These are phyloP conservation scores for Colletotrichum liriopes DNA, from an alignment of 2,329 filamentous ascomycete species.

Conservation along the genomic window DNA sequence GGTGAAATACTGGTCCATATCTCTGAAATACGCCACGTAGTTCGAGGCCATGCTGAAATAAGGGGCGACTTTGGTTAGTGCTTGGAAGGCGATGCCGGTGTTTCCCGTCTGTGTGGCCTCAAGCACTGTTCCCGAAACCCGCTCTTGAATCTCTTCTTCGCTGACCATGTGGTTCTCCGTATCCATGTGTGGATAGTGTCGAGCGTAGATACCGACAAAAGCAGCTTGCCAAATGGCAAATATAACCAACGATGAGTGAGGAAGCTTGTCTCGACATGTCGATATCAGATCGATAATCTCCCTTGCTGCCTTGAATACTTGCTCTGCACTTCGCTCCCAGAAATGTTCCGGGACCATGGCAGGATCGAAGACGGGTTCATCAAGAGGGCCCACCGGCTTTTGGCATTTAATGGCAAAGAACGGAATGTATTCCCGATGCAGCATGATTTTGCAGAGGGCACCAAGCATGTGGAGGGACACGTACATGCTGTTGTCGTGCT, in stretches of 20 bases:
- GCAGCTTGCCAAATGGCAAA: constrained; percentile 79
- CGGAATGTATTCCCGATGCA: constrained; percentile 79
- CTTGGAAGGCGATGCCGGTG: constrained; percentile 64
- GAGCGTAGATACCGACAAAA: constrained; percentile 77
- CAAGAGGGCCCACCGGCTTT: constrained; percentile 69
- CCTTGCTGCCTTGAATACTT: constrained; percentile 74
- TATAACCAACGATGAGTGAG: constrained; percentile 77
- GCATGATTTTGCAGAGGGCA: constrained; percentile 76
- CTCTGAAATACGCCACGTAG: constrained; percentile 68
- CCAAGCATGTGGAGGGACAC: constrained; percentile 78
- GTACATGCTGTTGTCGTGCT: constrained; percentile 77
- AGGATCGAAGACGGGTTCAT: constrained; percentile 68
- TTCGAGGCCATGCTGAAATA: constrained; percentile 71
- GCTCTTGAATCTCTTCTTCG: constrained; percentile 52
- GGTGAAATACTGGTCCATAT: constrained; percentile 69
- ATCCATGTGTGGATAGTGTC: constrained; percentile 80
- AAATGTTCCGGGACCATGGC: constrained; percentile 67
- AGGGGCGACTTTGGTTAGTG: constrained; percentile 66
- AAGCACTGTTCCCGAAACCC: constrained; percentile 43
- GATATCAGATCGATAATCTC: constrained; percentile 77
- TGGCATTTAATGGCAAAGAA: constrained; percentile 73
- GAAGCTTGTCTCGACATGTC: constrained; percentile 73
- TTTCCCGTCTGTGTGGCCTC: constrained; percentile 57
- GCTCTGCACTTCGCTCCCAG: constrained; percentile 74
- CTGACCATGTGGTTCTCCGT: constrained; percentile 66